Base-by-base conservation (phyloP, 1,139 yeast genomes). In the Candida labiduridarum region DNA sequence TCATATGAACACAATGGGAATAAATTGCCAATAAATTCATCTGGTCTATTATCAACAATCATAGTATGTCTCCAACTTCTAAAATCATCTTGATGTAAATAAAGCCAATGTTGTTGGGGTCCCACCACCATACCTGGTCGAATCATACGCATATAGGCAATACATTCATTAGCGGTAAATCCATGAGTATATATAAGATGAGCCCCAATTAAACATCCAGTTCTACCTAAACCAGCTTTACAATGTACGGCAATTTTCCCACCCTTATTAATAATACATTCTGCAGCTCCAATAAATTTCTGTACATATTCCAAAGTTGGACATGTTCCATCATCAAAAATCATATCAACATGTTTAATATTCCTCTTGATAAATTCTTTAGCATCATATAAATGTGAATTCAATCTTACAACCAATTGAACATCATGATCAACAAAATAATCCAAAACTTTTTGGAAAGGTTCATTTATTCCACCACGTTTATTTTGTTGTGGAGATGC, bases 101-200 rank as follows among this genome's bases (percentile, higher is more conserved):
- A 95, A 49, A 94, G 77, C 99, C 99, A 94, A 71, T 94, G 99
- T 65, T 94, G 99, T 67, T 94, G 99, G 2, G 99, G 99, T 0
- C 99, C 99, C 35, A 94, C 99, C 14, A 94, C 98, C 99, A 94
- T 94, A 31, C 99, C 99, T 0, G 99, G 99, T 58, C 99, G 82
- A 57, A 94, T 79, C 82, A 94, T 89, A 66, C 99, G 81, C 95
- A 94, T 89, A 64, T 91, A 94, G 1, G 94, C 97, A 61, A 94
- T 94, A 68, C 96, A 95, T 68, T 94, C 99, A 63, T 84, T 89
- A 6, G 99, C 99, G 5, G 98, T 94, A 65, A 94, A 94, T 0
- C 97, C 97, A 67, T 94, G 95, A 2, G 97, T 90, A 65, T 94
- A 94, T 47, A 94, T 94, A 56, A 94, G 76, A 69, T 94, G 97